Evolutionary conservation across 129 eudicot species (phyloP), one percentile per base, ranked within the genome.

Genomic region (Lonicera japonica): DNA sequence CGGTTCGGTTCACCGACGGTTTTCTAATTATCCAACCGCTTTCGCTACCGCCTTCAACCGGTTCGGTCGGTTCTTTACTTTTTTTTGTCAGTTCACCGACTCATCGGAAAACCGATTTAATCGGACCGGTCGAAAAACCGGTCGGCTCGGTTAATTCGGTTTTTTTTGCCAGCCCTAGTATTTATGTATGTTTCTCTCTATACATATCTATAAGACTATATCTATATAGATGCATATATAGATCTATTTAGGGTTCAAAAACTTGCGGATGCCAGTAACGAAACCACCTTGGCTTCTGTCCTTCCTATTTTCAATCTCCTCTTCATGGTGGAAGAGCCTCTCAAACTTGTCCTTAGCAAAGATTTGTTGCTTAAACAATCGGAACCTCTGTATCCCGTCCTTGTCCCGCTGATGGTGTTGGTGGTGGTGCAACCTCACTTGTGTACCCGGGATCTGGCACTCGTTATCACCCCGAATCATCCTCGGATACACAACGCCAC

Each of bases 211-310:
- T 18, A 56, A 50, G 10, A 5, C 0, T 14, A 46, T 24, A 18
- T 25, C 59, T 65, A 36, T 23, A 45, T 43, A 29, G 0, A 59
- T 29, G 39, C 34, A 55, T 63, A 4, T 0, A 36, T 4, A 57
- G 22, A 47, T 51, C 29, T 23, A 68, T 29, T 73, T 65, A 29
- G 75, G 76, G 77, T 67, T 65, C 40, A 86, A 56, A 66, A 83
- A 83, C 69, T 86, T 79, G 72, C 81, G 85, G 48, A 86, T 45
- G 50, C 70, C 60, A 73, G 47, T 80, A 73, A 80, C 57, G 63
- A 80, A 55, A 39, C 78, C 81, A 47, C 80, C 74, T 13, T 55
- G 20, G 10, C 60, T 25, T 67, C 56, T 54, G 20, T 54, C 54
- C 4, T 54, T 57, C 34, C 25, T 61, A 47, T 67, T 79, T 60